Evolutionary conservation across 1,139 yeast species (phyloP).

Genomic region (Barnettozyma hawaiiensis): DNA sequence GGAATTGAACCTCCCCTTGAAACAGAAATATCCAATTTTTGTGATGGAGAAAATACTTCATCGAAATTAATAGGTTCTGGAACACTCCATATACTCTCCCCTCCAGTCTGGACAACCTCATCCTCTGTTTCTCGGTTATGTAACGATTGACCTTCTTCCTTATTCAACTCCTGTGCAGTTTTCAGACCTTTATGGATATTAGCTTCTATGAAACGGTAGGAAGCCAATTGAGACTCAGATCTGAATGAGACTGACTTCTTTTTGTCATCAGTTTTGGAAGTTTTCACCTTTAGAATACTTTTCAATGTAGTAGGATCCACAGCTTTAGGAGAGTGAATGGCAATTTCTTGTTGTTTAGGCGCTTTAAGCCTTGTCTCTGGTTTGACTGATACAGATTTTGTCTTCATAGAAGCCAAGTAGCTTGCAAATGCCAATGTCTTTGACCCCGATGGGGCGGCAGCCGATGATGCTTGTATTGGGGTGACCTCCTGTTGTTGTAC

Average conservation of each 20-base stretch:
- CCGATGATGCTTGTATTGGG: neutral
- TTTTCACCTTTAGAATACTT: neutral
- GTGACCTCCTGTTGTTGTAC: neutral
- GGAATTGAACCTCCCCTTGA: slow-evolving; percentile 10
- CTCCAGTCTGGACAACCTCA: neutral
- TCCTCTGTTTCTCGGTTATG: neutral
- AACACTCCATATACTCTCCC: neutral
- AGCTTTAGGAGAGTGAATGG: neutral
- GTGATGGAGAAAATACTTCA: neutral
- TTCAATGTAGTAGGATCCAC: neutral
- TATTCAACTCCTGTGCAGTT: slow-evolving; percentile 1
- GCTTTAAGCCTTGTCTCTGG: neutral
- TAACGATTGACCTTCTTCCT: slow-evolving; percentile 4
- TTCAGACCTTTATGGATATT: neutral
- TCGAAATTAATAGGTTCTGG: slow-evolving; percentile 1
- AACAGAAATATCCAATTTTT: neutral
- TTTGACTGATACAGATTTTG: neutral
- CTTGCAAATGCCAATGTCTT: slow-evolving; percentile 2
- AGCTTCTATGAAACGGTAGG: neutral
- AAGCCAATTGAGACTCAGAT: neutral
- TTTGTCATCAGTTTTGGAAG: neutral
- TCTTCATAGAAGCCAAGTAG: neutral
- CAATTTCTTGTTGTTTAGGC: neutral
- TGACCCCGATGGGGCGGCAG: neutral
- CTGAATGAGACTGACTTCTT: neutral